Base-by-base conservation (phyloP, 331 rosid species). In the Saraca asoca region DNA sequence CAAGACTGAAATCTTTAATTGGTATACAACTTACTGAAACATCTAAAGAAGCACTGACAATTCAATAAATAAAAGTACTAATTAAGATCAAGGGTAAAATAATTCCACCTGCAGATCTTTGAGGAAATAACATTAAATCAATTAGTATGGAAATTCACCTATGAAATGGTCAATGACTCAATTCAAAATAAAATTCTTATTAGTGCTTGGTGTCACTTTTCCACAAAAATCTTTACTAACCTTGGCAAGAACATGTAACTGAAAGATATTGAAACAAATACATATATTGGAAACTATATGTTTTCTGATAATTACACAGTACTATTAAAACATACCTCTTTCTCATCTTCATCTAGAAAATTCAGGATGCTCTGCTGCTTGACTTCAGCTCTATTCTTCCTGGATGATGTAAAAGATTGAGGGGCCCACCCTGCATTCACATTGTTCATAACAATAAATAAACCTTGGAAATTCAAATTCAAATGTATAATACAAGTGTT, bases 291-390 rank as follows among this genome's bases (percentile, higher is more conserved):
- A 51, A 60, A 63, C 16, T 29, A 39, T 57, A 68, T 2, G 43
- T 9, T 70, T 64, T 51, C 37, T 14, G 5, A 8, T 62, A 61
- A 59, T 7, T 51, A 61, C 68, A 46, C 4, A 41, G 43, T 67
- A 65, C 39, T 67, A 33, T 49, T 12, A 51, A 68, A 79, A 69
- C 98, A 72, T 90, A 94, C 99, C 57, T 82, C 75, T 83, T 82
- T 90, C 74, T 94, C 99, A 48, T 94, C 97, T 69, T 94, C 99
- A 57, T 94, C 99, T 71, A 94, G 73, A 77, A 94, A 94, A 79
- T 88, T 90, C 57, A 85, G 55, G 74, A 94, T 83, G 77, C 66
- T 73, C 87, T 94, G 99, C 78, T 80, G 77, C 67, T 85, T 81
- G 80, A 90, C 82, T 79, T 86, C 96, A 53, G 97, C 96, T 76